Conservation (phyloP, 805 yeast species). For the Blastobotrys parvus region DNA sequence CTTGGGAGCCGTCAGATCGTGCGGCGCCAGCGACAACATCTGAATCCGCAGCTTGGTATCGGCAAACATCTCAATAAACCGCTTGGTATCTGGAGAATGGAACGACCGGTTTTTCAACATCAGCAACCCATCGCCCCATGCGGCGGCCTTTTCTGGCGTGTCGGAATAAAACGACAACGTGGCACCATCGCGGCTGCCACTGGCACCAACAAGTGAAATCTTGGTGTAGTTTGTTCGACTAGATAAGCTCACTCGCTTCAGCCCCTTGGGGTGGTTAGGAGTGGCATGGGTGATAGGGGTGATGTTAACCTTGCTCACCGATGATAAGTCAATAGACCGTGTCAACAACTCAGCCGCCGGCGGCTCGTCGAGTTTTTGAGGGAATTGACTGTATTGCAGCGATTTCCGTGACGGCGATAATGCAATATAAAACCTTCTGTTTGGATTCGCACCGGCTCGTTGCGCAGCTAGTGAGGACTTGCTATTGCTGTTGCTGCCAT, state of each 20-base stretch:
- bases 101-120: conserved; percentile 35
- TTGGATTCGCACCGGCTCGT: conserved; percentile 2
- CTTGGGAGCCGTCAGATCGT: conserved; percentile 14
- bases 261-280: conserved; percentile 21
- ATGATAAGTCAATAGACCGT: conserved; percentile 18
- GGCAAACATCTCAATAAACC: conserved; percentile 37
- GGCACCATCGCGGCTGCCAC: conserved; percentile 27
- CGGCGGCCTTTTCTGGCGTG: conserved; percentile 54
- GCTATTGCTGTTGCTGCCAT: not conserved
- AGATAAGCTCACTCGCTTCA: conserved; percentile 44
- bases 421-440: conserved; percentile 42
- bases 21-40: conserved; percentile 34
- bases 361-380: conserved; percentile 34
- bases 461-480: not conserved
- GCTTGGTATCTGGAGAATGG: conserved; percentile 37
- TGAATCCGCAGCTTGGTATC: conserved; percentile 44
- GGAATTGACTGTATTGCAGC: conserved; percentile 52
- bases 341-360: conserved; percentile 42
- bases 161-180: conserved; percentile 60
- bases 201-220: conserved; percentile 41
- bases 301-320: conserved; percentile 38
- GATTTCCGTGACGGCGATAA: conserved; percentile 60
- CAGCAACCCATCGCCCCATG: conserved; percentile 75
- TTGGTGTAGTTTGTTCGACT: conserved; percentile 52
- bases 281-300: conserved; percentile 34